These are phyloP conservation scores for Starmerella geochares DNA, from an alignment of 805 yeast species.

Conservation along the genomic window DNA sequence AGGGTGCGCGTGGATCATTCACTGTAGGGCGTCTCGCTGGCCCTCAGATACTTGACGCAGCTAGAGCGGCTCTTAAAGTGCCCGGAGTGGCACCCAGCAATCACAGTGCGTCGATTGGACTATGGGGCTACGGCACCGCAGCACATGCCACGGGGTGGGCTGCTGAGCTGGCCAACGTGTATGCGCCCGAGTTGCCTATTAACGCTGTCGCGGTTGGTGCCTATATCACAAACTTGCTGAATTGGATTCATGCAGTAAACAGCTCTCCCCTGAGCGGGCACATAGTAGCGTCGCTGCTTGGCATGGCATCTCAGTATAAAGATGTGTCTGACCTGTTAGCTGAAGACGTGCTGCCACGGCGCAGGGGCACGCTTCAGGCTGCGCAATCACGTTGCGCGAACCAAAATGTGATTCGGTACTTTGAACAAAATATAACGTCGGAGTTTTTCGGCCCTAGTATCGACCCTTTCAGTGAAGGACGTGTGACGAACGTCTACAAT, in stretches of 20 bases:
- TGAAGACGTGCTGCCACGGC: conserved; percentile 14
- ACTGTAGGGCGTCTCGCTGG: conserved; percentile 26
- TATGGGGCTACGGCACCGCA: conserved; percentile 29
- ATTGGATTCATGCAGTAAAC: conserved; percentile 19
- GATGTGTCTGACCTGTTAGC: conserved; percentile 19
- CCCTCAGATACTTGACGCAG: conserved; percentile 26
- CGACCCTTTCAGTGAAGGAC: conserved; percentile 15
- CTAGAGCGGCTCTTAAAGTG: conserved; percentile 25
- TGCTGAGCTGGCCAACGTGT: conserved; percentile 19
- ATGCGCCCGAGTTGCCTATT: conserved; percentile 26
- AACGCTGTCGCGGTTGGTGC: conserved; percentile 26
- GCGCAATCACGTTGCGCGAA: conserved; percentile 19
- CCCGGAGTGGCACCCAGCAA: conserved; percentile 13
- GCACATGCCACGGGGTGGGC: conserved; percentile 28
- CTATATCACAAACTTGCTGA: conserved; percentile 21
- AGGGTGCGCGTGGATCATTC: conserved; percentile 23
- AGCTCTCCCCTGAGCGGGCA: conserved; percentile 25
- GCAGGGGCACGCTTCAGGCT: conserved; percentile 14
- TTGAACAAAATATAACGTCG: conserved; percentile 20
- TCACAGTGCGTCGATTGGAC: conserved; percentile 18
- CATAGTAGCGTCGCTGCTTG: conserved; percentile 26
- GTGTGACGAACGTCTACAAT: conserved; percentile 15
- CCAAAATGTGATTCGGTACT: conserved; percentile 15
- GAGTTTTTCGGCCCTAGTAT: conserved; percentile 19
- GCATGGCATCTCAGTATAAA: conserved; percentile 27